phyloP scores from a whole-genome alignment of 2,329 filamentous ascomycete species.

The Penicillium janthinellum region DNA sequence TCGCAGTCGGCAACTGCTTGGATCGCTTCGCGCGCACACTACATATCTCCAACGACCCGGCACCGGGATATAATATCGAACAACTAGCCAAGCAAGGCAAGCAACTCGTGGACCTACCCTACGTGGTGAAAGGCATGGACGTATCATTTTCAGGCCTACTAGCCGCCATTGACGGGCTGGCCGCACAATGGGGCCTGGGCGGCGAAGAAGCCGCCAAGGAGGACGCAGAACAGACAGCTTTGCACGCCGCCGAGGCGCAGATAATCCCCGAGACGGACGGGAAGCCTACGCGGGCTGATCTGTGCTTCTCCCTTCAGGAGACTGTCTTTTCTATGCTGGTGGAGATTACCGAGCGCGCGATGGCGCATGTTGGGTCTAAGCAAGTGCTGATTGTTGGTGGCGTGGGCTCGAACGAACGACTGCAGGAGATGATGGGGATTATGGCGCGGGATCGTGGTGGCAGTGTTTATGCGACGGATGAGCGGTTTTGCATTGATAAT shows the following conservation, averaged over 20 bases:
- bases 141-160: conserved; percentile 94
- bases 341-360: conserved; percentile 96
- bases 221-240: conserved; percentile 27
- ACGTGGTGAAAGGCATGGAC: conserved; percentile 98
- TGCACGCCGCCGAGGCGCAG: conserved; percentile 23
- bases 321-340: conserved; percentile 97
- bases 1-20: conserved; percentile 95
- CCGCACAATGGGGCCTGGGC: conserved; percentile 51
- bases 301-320: conserved; percentile 95
- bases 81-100: conserved; percentile 77
- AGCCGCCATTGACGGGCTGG: conserved; percentile 77
- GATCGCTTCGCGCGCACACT: conserved; percentile 93
- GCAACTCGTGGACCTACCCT: conserved; percentile 81
- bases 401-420: conserved; percentile 88
- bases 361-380: conserved; percentile 90
- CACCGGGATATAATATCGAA: conserved; percentile 97
- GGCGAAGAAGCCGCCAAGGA: conserved; percentile 55
- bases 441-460: conserved; percentile 91
- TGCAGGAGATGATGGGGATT: conserved; percentile 97
- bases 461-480: conserved; percentile 90
- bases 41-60: conserved; percentile 90
- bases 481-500: conserved; percentile 98
- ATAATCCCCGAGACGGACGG: conserved; percentile 37
- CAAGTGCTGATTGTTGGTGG: conserved; percentile 96
- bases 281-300: conserved; percentile 70